phyloP scores from a whole-genome alignment of 1,284 basidiomycete species.

The Trametes sp. region DNA sequence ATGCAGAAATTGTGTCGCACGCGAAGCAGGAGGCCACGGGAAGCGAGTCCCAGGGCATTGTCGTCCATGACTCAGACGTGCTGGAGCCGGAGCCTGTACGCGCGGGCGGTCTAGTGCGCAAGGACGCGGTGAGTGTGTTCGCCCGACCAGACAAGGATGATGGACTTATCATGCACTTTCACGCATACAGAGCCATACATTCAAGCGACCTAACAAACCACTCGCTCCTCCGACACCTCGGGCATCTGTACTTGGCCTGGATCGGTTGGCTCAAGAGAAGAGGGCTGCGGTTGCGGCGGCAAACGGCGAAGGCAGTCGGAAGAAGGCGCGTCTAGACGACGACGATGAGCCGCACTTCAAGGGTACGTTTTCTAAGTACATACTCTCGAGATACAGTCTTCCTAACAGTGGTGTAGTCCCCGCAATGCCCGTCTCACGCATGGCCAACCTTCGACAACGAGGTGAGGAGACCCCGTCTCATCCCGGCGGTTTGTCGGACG shows the following conservation, averaged over 20 bases:
- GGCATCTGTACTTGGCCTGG: constrained; percentile 83
- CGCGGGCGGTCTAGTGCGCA: constrained; percentile 79
- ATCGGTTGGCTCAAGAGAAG: constrained; percentile 89
- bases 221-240: constrained; percentile 78
- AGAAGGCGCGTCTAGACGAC: constrained; percentile 71
- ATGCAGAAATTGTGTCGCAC: constrained; percentile 67
- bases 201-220: constrained; percentile 75
- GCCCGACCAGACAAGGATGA: neutral
- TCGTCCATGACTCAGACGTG: constrained; percentile 82
- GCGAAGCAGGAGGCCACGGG: constrained; percentile 69
- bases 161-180: neutral
- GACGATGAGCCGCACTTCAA: constrained; percentile 78
- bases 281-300: constrained; percentile 59
- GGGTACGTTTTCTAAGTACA: constrained; percentile 54
- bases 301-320: constrained; percentile 61
- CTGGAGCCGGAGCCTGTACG: constrained; percentile 79
- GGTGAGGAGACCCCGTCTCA: constrained; percentile 95
- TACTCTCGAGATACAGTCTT: neutral
- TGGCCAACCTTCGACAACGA: constrained; percentile 70
- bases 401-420: constrained; percentile 65
- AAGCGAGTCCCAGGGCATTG: constrained; percentile 70
- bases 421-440: constrained; percentile 65
- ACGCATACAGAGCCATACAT: constrained; percentile 70
- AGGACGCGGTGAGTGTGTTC: constrained; percentile 62
- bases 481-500: constrained; percentile 85